Base-by-base conservation (phyloP, 345 rosid genomes). In the Iberis pinnata region DNA sequence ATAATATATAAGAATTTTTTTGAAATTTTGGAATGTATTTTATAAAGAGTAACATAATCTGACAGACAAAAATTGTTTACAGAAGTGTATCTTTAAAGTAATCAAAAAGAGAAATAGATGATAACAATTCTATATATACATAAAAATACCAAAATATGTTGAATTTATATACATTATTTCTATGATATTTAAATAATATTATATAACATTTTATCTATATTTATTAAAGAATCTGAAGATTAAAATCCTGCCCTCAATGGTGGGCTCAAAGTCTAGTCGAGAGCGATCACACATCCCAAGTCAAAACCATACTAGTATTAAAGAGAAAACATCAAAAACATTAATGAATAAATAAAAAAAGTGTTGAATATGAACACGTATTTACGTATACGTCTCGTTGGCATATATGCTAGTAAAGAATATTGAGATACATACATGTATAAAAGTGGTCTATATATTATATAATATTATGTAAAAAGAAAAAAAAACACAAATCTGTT, bases 371-470 rank as follows among this genome's bases (percentile, higher is more conserved):
- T n/a, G 35, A 57, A 65, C 65, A 66, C 70, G 54, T 58, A 66
- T 36, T 46, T 51, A 52, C 70, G 65, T 66, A 66, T 44, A 66
- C 60, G 70, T 52, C 65, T 58, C 37, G 54, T 58, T 37, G 65
- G 65, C 54, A 66, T 58, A 58, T 66, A 65, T 65, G 51, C 70
- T 53, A 16, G 5, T 42, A 8, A 17, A 35, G 4, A 15, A 6
- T 43, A 24, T 58, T 29, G 40, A 22, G n/a, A 15, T 31, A 29
- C 10, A 10, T n/a, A 53, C 10, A 53, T 24, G 49, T 20, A 25
- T 18, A 31, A 14, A 48, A n/a, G n/a, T n/a, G n/a, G n/a, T n/a
- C n/a, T 25, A 18, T n/a, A 40, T 11, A 48, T 10, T 37, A 66
- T 33, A 49, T 47, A 50, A 5, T 35, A 42, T 24, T 43, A 43